These are phyloP conservation scores for Beauveria caledonica DNA, from an alignment of 2,329 filamentous ascomycete genomes.

Conservation along the genomic window DNA sequence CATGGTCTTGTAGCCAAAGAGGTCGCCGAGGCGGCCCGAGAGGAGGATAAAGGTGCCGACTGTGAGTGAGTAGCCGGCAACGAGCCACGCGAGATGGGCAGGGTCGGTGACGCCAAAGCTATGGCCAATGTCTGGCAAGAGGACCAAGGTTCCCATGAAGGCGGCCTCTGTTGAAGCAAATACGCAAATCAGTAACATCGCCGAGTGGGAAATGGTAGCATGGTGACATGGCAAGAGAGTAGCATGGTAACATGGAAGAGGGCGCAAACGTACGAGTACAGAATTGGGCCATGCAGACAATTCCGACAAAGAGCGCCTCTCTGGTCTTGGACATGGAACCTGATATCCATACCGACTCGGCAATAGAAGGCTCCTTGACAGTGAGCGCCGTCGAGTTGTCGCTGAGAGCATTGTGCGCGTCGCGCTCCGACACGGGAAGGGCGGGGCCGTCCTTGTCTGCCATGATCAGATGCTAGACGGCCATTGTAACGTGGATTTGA, in stretches of 20 bases:
- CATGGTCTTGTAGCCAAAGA: constrained; percentile 48
- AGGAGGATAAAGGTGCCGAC: constrained; percentile 50
- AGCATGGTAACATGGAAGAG: no score
- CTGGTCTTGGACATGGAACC: constrained; percentile 18
- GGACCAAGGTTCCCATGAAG: constrained; percentile 31
- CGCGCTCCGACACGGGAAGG: background rate
- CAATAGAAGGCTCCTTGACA: background rate
- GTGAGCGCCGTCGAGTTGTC: background rate
- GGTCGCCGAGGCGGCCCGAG: constrained; percentile 47
- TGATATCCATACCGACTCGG: constrained; percentile 16
- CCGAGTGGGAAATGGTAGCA: background rate
- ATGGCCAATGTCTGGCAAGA: constrained; percentile 38
- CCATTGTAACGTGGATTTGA: background rate
- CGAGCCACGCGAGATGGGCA: constrained; percentile 45
- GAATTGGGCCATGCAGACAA: constrained; percentile 39
- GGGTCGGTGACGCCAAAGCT: constrained; percentile 35
- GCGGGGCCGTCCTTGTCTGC: background rate
- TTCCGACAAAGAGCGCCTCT: constrained; percentile 30
- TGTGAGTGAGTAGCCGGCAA: constrained; percentile 48
- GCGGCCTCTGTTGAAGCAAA: constrained; percentile 23
- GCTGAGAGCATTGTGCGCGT: background rate
- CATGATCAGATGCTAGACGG: background rate
- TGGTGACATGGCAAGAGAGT: no score
- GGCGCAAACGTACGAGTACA: constrained; percentile 22
- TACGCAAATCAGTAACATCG: background rate